Conservation (phyloP, 805 yeast genomes). For the Teunomyces tritomae region DNA sequence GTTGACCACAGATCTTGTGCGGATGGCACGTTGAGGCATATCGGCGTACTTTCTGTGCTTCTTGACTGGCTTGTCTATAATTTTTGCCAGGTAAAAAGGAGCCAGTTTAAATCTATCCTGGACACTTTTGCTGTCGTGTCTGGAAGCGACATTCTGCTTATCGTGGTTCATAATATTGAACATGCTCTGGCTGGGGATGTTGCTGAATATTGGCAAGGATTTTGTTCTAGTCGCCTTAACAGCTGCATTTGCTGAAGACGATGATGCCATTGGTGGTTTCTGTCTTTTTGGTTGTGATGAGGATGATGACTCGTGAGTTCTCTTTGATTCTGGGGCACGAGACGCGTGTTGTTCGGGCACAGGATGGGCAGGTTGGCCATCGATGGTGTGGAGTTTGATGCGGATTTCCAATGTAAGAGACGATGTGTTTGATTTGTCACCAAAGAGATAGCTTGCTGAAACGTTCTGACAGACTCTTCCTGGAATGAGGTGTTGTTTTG, state of each 20-base stretch:
- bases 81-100: constrained; percentile 39
- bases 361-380: constrained; percentile 9
- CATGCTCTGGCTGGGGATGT: constrained; percentile 38
- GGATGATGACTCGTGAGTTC: constrained; percentile 8
- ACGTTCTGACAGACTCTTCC: constrained; percentile 61
- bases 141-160: constrained; percentile 35
- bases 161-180: constrained; percentile 43
- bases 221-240: constrained; percentile 44
- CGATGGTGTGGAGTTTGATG: constrained; percentile 46
- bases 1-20: constrained; percentile 44
- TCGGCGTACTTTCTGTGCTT: constrained; percentile 18
- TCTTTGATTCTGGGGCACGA: not conserved
- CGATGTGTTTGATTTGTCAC: constrained; percentile 33
- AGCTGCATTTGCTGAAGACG: constrained; percentile 17
- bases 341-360: not conserved
- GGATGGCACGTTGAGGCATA: constrained; percentile 36
- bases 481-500: constrained; percentile 32
- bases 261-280: constrained; percentile 1
- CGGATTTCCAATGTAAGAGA: constrained; percentile 57
- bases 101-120: constrained; percentile 47
- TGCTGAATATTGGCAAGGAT: constrained; percentile 41
- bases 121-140: constrained; percentile 38
- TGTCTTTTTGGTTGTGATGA: constrained; percentile 9
- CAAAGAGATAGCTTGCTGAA: constrained; percentile 40
- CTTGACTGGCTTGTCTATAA: constrained; percentile 37